Percentiles rank a stretch among this genome's conserved stretches.
These are phyloP conservation scores for Neurospora crassa DNA, from an alignment of 2,329 filamentous ascomycete genomes.

Conservation along the genomic window DNA sequence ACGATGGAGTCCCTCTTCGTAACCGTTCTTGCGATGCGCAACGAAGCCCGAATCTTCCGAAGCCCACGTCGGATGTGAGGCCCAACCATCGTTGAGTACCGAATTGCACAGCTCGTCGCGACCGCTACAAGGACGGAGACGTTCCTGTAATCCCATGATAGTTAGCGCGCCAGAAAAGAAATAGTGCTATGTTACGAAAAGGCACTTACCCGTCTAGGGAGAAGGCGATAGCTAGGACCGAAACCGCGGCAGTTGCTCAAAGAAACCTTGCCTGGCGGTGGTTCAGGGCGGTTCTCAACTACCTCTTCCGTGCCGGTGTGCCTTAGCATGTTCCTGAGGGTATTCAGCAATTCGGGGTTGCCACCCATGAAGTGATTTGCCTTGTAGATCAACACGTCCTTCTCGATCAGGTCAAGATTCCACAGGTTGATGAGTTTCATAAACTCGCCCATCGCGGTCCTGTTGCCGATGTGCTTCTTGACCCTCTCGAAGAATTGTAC, in stretches of 20 bases:
- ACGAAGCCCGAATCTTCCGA: constrained; percentile 98
- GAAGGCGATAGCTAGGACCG: constrained; percentile 85
- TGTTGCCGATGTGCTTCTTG: constrained; percentile 92
- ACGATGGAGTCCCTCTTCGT: constrained; percentile 85
- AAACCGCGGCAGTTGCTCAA: constrained; percentile 93
- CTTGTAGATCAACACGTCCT: constrained; percentile 71
- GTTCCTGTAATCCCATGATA: constrained; percentile 43
- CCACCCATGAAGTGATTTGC: constrained; percentile 78
- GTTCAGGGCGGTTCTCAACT: constrained; percentile 67
- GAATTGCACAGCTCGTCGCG: constrained; percentile 89
- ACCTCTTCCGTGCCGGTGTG: constrained; percentile 68
- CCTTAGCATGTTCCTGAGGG: constrained; percentile 76
- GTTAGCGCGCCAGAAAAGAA: not conserved
- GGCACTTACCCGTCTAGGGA: constrained; percentile 63
- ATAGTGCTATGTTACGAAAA: not conserved
- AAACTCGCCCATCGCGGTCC: constrained; percentile 89
- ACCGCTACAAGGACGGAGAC: constrained; percentile 84
- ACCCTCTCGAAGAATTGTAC: constrained; percentile 91
- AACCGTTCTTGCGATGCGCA: constrained; percentile 92
- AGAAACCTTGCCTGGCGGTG: constrained; percentile 74
- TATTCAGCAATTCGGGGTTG: constrained; percentile 79
- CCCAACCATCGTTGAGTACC: constrained; percentile 96
- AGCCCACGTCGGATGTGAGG: constrained; percentile 96
- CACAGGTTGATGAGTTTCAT: constrained; percentile 94
- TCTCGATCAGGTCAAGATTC: constrained; percentile 85